Evolutionary conservation across 2,329 filamentous ascomycete genomes (phyloP), one percentile per base, ranked within the genome.

Genomic region (Sporothrix pseudoabietina): DNA sequence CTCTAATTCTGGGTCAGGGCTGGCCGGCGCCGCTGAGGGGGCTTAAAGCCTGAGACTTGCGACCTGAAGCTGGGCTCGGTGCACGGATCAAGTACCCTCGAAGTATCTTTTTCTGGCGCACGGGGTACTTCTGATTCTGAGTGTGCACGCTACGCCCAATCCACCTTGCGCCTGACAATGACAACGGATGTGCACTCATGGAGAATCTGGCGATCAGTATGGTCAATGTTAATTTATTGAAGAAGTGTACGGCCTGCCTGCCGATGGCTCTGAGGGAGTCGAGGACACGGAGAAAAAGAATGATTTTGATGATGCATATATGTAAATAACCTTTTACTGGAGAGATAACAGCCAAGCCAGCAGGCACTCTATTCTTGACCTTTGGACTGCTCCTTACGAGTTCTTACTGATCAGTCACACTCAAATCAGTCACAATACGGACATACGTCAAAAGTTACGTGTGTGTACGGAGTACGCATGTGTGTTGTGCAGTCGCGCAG

Each of bases 11-110:
- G 61, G 61, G 61, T 9, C 61, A 66, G n/a, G 47, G 61, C 61
- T 65, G 59, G 59, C 59, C n/a, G 59, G 59, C 59, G 59, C 59
- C 59, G 59, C 59, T 44, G 39, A n/a, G 30, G 12, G 39, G 39
- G 61, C 32, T 39, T n/a, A 47, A 47, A 66, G 47, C 39, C n/a
- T 66, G 61, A 30, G 61, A 66, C 61, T 66, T 26, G 61, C n/a
- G 9, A 47, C 61, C 61, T 66, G 61, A 47, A 66, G 61, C 61
- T 66, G 61, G 39, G 61, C 22, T 66, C 22, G 7, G 61, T 66
- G 61, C 39, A 47, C 61, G 39, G 61, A 30, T 22, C 61, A 66
- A 41, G 39, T 65, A 65, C 30, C 35, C 2, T 47, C 8, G 3
- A 30, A 30, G 61, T 66, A 66, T 30, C 39, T 66, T 65, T 65